Evolutionary conservation across 352 stramenopile species (phyloP).

Genomic region (Globisporangium rhizosaccharum): DNA sequence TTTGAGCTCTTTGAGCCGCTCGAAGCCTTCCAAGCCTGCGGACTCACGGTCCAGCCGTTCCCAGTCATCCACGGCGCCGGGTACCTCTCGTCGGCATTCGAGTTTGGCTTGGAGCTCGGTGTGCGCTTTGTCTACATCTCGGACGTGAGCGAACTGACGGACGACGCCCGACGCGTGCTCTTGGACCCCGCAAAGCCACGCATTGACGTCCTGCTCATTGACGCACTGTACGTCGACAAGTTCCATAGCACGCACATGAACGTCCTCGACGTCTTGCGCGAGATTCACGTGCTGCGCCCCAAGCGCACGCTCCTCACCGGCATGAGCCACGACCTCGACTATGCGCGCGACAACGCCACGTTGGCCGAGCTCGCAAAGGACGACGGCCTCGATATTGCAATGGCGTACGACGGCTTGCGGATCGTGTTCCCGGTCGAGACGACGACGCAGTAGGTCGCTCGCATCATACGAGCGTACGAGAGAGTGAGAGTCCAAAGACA

Average conservation of each 20-base stretch:
- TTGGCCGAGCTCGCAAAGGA: constrained; percentile 38
- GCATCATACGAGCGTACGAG: constrained; percentile 15
- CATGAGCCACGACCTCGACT: constrained; percentile 87
- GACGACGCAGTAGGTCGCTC: constrained; percentile 24
- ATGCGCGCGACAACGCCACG: constrained; percentile 37
- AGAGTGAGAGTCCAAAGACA: too few relatives aligned
- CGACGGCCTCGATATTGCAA: constrained; percentile 67
- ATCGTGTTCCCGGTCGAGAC: constrained; percentile 51
- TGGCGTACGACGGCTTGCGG: constrained; percentile 76
- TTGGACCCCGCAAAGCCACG: constrained; percentile 38
- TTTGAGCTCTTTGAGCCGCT: constrained; percentile 55
- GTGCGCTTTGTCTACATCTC: constrained; percentile 85
- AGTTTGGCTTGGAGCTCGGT: constrained; percentile 68
- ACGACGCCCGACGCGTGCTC: constrained; percentile 49
- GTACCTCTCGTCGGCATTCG: constrained; percentile 76
- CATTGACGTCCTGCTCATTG: constrained; percentile 83
- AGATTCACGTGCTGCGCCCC: constrained; percentile 58
- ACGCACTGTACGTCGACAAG: constrained; percentile 70
- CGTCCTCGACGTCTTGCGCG: constrained; percentile 53
- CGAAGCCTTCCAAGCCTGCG: constrained; percentile 40
- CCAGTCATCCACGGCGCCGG: constrained; percentile 76
- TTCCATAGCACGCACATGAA: constrained; percentile 87
- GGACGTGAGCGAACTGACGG: constrained; percentile 75
- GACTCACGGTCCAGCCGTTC: constrained; percentile 54
- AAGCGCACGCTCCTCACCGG: constrained; percentile 75